Evolutionary conservation across 2,329 filamentous ascomycete genomes (phyloP), one percentile per base, ranked within the genome.

Genomic region (Elsinoe necatrix): DNA sequence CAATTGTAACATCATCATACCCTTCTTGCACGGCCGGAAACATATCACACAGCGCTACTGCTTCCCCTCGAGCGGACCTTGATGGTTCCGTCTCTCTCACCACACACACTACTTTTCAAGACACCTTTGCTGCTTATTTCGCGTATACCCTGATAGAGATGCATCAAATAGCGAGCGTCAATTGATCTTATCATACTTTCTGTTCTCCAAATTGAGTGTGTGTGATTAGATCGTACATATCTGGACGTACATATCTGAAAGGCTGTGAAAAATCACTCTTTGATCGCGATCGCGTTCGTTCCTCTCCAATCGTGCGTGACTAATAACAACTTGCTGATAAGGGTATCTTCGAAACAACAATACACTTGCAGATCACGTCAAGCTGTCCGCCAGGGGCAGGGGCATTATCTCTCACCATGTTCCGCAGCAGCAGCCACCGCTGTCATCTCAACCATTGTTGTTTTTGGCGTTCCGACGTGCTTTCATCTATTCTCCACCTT

Each of bases 81-180:
- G 48, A 52, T 21, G 48, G 48, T 52, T n/a, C n/a, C 48, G 25
- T 25, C 18, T 39, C 48, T 21, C n/a, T 52, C 48, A 18, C 23
- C 48, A 14, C n/a, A 52, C 35, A 55, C 37, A 55, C n/a, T 23
- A 37, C 27, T n/a, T 43, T 8, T 20, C 23, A 18, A 21, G 23
- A 45, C 48, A 42, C 25, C 4, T 5, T 34, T 42, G 35, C 21
- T 55, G 35, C 20, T 55, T 45, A 45, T 34, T 55, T 37, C 31
- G 52, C 52, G 52, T 42, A 55, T 55, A 55, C 52, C 54, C 54
- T 47, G 42, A 56, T 56, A 56, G 54, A 56, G 27, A 56, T 48
- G 20, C 42, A 47, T 45, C 29, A 25, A 47, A 18, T 48, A 48
- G 41, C 39, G 35, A 55, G 21, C 27, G 18, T 21, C 18, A 20